These are phyloP conservation scores for Picochlorum sp. DNA, from an alignment of 139 green algal genomes.

Conservation along the genomic window DNA sequence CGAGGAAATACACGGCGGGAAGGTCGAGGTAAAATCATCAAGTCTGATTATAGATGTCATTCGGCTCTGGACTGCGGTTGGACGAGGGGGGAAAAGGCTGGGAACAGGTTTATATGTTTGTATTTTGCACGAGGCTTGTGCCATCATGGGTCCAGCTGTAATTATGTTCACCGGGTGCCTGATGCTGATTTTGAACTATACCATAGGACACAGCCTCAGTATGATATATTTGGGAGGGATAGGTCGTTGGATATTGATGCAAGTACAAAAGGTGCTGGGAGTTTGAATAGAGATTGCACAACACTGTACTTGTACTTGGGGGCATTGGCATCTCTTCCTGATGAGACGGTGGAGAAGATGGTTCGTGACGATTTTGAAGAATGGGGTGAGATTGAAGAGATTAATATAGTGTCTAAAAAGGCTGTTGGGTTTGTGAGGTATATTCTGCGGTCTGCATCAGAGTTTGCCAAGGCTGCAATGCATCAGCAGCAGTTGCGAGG, in stretches of 20 bases:
- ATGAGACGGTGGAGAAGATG: slow-evolving; percentile 28
- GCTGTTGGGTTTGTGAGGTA: slow-evolving; percentile 63
- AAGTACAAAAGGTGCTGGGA: slow-evolving; percentile 34
- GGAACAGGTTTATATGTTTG: slow-evolving; percentile 45
- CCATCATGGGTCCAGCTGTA: slow-evolving; percentile 48
- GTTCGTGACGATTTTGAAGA: slow-evolving; percentile 41
- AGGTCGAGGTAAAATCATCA: slow-evolving; percentile 19
- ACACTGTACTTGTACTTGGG: slow-evolving; percentile 56
- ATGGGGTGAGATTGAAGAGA: slow-evolving; percentile 45
- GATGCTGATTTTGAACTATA: slow-evolving; percentile 41
- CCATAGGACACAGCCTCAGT: slow-evolving; percentile 29
- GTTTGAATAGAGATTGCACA: slow-evolving; percentile 49
- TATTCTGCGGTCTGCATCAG: slow-evolving; percentile 50
- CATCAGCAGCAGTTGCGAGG: slow-evolving; percentile 50
- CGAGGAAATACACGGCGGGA: slow-evolving; percentile 11
- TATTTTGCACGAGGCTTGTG: slow-evolving; percentile 64
- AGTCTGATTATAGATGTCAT: slow-evolving; percentile 45
- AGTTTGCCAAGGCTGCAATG: slow-evolving; percentile 78
- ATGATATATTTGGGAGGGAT: slow-evolving; percentile 63
- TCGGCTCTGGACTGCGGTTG: slow-evolving; percentile 40
- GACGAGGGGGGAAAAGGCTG: slow-evolving; percentile 43
- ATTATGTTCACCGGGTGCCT: slow-evolving; percentile 58
- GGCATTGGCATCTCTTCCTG: slow-evolving; percentile 37
- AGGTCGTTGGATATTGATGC: slow-evolving; percentile 19
- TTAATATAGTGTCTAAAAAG: slow-evolving; percentile 55